phyloP scores from a whole-genome alignment of 208 protist species.

The Crithidia thermophila region DNA sequence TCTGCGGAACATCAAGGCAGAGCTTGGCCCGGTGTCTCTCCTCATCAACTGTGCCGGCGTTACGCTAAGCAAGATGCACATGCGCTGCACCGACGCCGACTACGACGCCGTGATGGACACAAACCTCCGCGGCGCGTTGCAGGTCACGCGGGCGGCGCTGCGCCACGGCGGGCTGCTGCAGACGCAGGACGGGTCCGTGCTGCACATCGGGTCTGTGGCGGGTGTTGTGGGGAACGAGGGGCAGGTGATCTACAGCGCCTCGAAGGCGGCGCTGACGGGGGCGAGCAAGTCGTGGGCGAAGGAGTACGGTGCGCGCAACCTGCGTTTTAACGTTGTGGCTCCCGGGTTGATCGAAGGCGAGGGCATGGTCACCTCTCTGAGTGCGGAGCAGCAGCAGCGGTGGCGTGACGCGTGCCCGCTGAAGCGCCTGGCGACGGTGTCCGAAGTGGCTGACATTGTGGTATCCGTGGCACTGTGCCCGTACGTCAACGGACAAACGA shows the following conservation, averaged over 20 bases:
- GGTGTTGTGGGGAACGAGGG: slow-evolving; percentile 81
- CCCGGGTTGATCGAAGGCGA: slow-evolving; percentile 89
- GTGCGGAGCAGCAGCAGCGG: slow-evolving; percentile 45
- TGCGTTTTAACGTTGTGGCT: slow-evolving; percentile 93
- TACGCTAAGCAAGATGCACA: slow-evolving; percentile 75
- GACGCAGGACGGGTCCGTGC: slow-evolving; percentile 53
- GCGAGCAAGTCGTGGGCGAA: slow-evolving; percentile 80
- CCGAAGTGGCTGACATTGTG: slow-evolving; percentile 82
- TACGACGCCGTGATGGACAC: slow-evolving; percentile 78
- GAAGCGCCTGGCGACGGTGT: slow-evolving; percentile 62
- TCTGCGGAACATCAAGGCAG: slow-evolving; percentile 43
- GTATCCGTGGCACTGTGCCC: slow-evolving; percentile 50
- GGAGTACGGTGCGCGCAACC: slow-evolving; percentile 81
- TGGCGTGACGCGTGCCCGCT: slow-evolving; percentile 69
- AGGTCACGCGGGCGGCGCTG: slow-evolving; percentile 72
- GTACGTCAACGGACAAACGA: slow-evolving; percentile 86
- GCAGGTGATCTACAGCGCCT: slow-evolving; percentile 90
- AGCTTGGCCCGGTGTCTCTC: slow-evolving; percentile 58
- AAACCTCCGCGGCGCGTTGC: slow-evolving; percentile 73
- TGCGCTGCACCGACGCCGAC: slow-evolving; percentile 65
- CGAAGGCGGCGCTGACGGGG: slow-evolving; percentile 89
- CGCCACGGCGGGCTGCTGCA: slow-evolving; percentile 79
- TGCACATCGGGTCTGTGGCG: slow-evolving; percentile 84
- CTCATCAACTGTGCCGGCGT: slow-evolving; percentile 86
- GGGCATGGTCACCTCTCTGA: slow-evolving; percentile 74